Evolutionary conservation across 805 yeast species (phyloP).

Genomic region (Wickerhamiella brachini): DNA sequence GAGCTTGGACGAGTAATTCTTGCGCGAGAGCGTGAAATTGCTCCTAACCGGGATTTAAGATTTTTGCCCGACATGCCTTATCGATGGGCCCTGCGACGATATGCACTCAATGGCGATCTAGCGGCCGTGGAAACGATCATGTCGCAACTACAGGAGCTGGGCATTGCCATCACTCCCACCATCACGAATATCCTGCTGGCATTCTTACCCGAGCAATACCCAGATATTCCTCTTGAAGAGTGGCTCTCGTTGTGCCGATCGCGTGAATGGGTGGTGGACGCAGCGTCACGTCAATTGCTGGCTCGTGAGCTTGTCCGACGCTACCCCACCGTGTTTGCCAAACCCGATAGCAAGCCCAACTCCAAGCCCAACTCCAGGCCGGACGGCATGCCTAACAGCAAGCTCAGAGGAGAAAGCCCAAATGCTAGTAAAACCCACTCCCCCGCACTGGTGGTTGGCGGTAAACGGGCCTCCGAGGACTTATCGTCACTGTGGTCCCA

Average conservation of each 20-base stretch:
- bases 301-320: conserved; percentile 1
- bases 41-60: not conserved
- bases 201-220: conserved; percentile 8
- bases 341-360: not conserved
- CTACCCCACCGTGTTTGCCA: not conserved
- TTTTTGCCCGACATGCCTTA: not conserved
- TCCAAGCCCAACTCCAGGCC: too few relatives aligned
- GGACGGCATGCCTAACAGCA: too few relatives aligned
- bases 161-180: conserved; percentile 2
- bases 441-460: not conserved
- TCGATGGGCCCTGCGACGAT: conserved; percentile 6
- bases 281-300: not conserved
- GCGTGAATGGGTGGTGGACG: conserved; percentile 11
- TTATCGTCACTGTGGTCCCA: not conserved
- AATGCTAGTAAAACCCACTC: not conserved
- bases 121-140: conserved; percentile 6
- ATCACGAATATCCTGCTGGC: conserved; percentile 10
- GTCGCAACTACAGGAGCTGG: conserved; percentile 5
- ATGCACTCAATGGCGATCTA: conserved; percentile 4
- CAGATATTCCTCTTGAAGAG: conserved; percentile 4
- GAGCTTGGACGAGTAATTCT: conserved; percentile 4
- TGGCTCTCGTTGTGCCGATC: conserved; percentile 12
- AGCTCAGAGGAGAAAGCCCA: not conserved
- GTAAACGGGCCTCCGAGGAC: not conserved
- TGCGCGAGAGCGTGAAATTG: not conserved